Conservation (phyloP, 108 stramenopile genomes). For the Hondaea fermentalgiana region DNA sequence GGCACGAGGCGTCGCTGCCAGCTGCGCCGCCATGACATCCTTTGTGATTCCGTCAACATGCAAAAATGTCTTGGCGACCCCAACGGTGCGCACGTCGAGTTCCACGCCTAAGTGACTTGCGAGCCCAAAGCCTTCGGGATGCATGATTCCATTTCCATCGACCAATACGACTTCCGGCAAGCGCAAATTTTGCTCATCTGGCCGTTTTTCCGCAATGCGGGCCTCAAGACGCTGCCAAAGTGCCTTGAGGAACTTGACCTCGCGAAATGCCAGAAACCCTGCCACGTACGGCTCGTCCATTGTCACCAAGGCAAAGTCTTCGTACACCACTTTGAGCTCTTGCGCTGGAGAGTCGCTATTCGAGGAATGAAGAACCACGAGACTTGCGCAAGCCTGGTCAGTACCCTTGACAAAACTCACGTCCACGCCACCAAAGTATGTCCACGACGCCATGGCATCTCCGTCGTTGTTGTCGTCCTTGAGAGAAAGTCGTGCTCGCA, state of each 20-base stretch:
- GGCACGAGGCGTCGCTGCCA: neutral
- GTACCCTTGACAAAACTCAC: conserved; percentile 34
- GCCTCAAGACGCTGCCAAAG: conserved; percentile 6
- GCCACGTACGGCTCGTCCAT: conserved; percentile 33
- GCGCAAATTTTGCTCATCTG: neutral
- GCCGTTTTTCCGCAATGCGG: neutral
- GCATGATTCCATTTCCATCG: conserved; percentile 32
- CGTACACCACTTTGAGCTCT: conserved; percentile 21
- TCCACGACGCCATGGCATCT: neutral
- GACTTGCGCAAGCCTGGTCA: conserved; percentile 31
- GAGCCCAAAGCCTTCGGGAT: conserved; percentile 28
- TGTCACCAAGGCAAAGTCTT: conserved; percentile 24
- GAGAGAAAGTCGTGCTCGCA: neutral
- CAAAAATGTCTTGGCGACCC: conserved; percentile 32
- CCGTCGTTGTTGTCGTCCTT: neutral
- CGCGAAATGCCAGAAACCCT: conserved; percentile 37
- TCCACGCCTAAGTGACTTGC: conserved; percentile 32
- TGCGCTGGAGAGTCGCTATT: neutral
- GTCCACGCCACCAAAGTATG: conserved; percentile 33
- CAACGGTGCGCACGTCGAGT: conserved; percentile 23
- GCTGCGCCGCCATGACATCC: neutral
- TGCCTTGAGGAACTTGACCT: conserved; percentile 23
- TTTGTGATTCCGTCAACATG: conserved; percentile 30
- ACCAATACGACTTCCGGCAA: conserved; percentile 26
- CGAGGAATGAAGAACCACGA: conserved; percentile 27